phyloP scores from a whole-genome alignment of 2,329 filamentous ascomycete species.

The Nannizziopsis barbatae region DNA sequence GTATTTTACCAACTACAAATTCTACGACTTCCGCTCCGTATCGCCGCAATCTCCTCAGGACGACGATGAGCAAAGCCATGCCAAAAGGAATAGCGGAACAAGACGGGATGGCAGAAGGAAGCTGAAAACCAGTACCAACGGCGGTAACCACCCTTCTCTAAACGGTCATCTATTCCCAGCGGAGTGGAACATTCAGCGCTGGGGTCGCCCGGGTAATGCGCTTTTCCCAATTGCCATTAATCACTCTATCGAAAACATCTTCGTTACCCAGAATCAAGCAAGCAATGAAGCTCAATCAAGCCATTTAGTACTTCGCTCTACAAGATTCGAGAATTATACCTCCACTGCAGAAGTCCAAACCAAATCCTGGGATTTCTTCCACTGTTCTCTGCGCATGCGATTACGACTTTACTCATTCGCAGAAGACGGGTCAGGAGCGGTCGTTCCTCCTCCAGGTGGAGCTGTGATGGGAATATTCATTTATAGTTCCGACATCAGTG shows the following conservation, averaged over 20 bases:
- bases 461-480: constrained; percentile 44
- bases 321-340: constrained; percentile 34
- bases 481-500: constrained; percentile 37
- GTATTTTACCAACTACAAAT: constrained; percentile 42
- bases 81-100: neutral
- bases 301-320: constrained; percentile 40
- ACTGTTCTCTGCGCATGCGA: constrained; percentile 39
- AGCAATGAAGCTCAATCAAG: constrained; percentile 22
- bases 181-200: constrained; percentile 37
- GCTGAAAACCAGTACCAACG: constrained; percentile 13
- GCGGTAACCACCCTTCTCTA: constrained; percentile 8
- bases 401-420: constrained; percentile 29
- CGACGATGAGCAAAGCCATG: neutral
- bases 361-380: constrained; percentile 34
- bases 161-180: constrained; percentile 13
- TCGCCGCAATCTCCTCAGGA: neutral
- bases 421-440: neutral
- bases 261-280: constrained; percentile 27
- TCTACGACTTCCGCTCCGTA: constrained; percentile 40
- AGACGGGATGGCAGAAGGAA: neutral
- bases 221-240: constrained; percentile 34
- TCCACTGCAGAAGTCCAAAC: constrained; percentile 42
- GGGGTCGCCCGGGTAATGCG: constrained; percentile 32
- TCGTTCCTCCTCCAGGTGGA: constrained; percentile 30
- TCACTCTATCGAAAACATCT: constrained; percentile 40